phyloP scores from a whole-genome alignment of 108 stramenopile species.

The Cyclostephanos tholiformis region DNA sequence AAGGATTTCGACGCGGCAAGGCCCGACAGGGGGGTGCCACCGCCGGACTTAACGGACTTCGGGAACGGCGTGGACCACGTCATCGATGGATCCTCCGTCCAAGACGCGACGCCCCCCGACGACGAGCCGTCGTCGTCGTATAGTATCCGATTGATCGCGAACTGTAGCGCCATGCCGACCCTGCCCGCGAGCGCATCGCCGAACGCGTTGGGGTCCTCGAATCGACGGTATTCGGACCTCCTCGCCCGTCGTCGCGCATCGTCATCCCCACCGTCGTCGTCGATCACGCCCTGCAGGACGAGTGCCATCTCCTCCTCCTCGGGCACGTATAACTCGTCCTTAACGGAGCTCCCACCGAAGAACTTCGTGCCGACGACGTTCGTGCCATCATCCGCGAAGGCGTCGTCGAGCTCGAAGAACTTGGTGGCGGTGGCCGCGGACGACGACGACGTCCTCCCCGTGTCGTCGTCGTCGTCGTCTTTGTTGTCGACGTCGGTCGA shows the following conservation, averaged over 20 bases:
- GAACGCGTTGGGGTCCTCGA: constrained; percentile 54
- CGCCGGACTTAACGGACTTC: not conserved
- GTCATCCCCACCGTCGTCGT: constrained; percentile 9
- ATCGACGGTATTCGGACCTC: constrained; percentile 45
- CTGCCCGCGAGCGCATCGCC: constrained; percentile 33
- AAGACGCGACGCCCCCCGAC: constrained; percentile 5
- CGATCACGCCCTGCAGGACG: constrained; percentile 36
- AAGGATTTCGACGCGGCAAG: constrained; percentile 57
- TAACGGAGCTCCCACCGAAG: constrained; percentile 74
- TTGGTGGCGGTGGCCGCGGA: constrained; percentile 5
- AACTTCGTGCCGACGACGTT: constrained; percentile 50
- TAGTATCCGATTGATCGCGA: constrained; percentile 58
- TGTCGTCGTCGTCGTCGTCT: constrained; percentile 3
- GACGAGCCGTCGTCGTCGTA: constrained; percentile 38
- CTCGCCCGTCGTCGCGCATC: not conserved
- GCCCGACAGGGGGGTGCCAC: constrained; percentile 55
- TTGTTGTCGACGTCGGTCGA: constrained; percentile 15
- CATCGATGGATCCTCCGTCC: constrained; percentile 39
- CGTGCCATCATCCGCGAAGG: constrained; percentile 43
- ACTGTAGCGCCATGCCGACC: constrained; percentile 61
- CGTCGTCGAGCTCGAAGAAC: constrained; percentile 42
- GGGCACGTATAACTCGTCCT: constrained; percentile 77
- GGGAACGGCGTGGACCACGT: constrained; percentile 64
- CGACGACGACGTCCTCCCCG: not conserved
- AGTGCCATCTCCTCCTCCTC: constrained; percentile 59